Evolutionary conservation across 2,329 filamentous ascomycete species (phyloP), one percentile per base, ranked within the genome.

Genomic region (Pestalotiopsis sp.): DNA sequence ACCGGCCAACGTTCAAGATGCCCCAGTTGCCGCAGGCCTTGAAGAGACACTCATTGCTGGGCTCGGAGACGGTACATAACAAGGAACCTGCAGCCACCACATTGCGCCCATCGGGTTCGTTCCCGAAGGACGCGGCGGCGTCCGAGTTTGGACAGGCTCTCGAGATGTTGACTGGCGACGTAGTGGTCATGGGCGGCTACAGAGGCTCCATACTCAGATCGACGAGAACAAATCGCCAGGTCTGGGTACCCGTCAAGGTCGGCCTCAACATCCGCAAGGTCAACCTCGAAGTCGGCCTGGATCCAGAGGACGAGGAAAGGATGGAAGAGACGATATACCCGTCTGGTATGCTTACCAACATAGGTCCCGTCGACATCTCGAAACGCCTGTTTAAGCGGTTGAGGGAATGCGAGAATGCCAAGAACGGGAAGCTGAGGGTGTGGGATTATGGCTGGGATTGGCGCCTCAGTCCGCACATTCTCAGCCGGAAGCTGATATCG

Each of bases 361-460:
- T 98, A 70, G 95, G 95, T 0, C 94, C 94, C 0, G 92, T 98
- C 55, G 95, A 98, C 77, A 94, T 98, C 68, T 93, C 93, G 4
- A 90, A 89, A 68, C 88, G 93, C 52, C 82, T 98, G 1, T 90
- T 98, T 78, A 94, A 93, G 76, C 90, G 91, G 66, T 79, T 97
- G 22, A 86, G 88, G 63, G 89, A 91, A 39, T 92, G 88, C 71
- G 89, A 93, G 13, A 97, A 97, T 74, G 89, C 88, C 1, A 86
- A 87, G 65, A 85, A 82, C 3, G 93, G 93, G 7, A 91, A 87
- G 70, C 81, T 98, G 5, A 86, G 94, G 60, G 87, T 97, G 0
- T 94, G 94, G 83, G 91, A 98, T 73, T 98, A 95, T 75, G 94
- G 94, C 20, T 98, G 97, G 74, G 95, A 98, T 79, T 98, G 95